Base-by-base conservation (phyloP, 1,284 basidiomycete genomes). In the Sanguinoderma infundibulare region DNA sequence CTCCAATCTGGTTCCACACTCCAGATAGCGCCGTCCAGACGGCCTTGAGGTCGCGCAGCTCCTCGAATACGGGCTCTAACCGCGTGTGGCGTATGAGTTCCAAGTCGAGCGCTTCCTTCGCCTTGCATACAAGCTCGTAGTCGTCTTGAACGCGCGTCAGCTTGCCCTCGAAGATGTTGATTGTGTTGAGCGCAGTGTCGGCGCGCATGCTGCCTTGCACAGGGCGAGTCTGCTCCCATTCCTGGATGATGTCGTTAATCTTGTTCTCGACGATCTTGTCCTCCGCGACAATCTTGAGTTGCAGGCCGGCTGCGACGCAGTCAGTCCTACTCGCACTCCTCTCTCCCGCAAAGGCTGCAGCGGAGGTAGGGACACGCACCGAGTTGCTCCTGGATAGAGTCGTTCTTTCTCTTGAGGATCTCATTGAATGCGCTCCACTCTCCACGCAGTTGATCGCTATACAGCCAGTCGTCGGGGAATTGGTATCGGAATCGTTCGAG, bases 361-460 rank as follows among this genome's bases (percentile, higher is more conserved):
- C 17, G 22, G 14, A 51, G 28, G 17, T 20, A 32, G 7, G 40
- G 28, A 47, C 55, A 73, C 80, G 62, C 74, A 94, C 93, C 91
- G 47, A 97, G 84, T 77, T 99, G 98, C 76, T 99, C 97, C 80
- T 98, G 95, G 72, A 99, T 99, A 28, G 94, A 94, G 72, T 97
- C 95, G 70, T 96, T 98, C 88, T 99, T 99, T 71, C 97, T 86
- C 79, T 95, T 96, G 74, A 99, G 82, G 63, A 99, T 98, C 79
- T 99, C 97, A 66, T 96, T 96, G 80, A 98, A 98, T 22, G 97
- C 96, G 72, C 94, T 95, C 96, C 96, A 98, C 79, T 99, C 98
- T 52, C 96, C 95, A 67, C 95, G 87, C 51, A 99, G 87, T 75
- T 98, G 97, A 75, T 99, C 98, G 69, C 95, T 95, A 75, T 98